Conservation (phyloP, 2,329 filamentous ascomycete genomes). For the Lachnellula occidentalis region DNA sequence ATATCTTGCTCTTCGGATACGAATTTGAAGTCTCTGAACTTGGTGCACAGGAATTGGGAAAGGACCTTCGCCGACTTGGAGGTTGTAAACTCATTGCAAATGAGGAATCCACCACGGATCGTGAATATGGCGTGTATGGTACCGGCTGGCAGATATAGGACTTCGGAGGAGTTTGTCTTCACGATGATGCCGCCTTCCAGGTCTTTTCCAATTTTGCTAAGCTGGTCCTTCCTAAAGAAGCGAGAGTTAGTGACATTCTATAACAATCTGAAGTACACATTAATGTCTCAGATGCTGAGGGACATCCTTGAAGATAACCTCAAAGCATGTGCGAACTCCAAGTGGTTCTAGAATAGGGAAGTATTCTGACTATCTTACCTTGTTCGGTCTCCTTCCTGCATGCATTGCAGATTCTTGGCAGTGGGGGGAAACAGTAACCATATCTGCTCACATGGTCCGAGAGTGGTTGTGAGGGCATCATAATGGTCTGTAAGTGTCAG, state of each 20-base stretch:
- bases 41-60: not conserved
- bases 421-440: constrained; percentile 16
- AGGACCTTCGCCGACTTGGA: constrained; percentile 1
- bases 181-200: constrained; percentile 13
- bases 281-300: no score
- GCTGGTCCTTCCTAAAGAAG: not conserved
- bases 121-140: constrained; percentile 14
- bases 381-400: constrained; percentile 4
- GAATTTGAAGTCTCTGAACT: not conserved
- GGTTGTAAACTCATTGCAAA: constrained; percentile 11
- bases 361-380: not conserved
- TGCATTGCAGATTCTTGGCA: constrained; percentile 6
- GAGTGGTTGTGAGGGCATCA: constrained; percentile 8
- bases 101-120: constrained; percentile 9
- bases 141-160: constrained; percentile 12
- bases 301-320: no score
- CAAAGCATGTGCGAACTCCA: no score
- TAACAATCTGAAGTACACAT: no score
- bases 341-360: no score
- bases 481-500: constrained; percentile 1
- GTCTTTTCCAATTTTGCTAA: constrained; percentile 3
- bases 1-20: not conserved
- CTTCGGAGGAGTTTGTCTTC: constrained; percentile 8
- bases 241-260: not conserved
- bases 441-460: constrained; percentile 9